Base-by-base conservation (phyloP, 148 eudicot genomes). In the Chenopodium formosanum region DNA sequence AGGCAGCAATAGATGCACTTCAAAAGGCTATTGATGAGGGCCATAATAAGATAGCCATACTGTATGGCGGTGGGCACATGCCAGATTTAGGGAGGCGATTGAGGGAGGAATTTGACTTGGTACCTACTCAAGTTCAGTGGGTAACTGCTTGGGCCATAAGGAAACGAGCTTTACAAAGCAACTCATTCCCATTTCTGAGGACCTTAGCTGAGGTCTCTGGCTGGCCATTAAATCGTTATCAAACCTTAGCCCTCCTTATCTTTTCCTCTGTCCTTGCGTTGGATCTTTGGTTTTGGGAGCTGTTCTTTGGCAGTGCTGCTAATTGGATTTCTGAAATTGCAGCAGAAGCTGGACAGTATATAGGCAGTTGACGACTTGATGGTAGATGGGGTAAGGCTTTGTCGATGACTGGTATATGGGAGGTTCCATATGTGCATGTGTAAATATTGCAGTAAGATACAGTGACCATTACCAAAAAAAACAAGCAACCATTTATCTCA, bases 11-110 rank as follows among this genome's bases (percentile, higher is more conserved):
- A 73, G 89, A 91, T 78, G 95, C 94, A 32, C 94, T 94, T 65
- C 78, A 80, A 72, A 89, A 84, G 78, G 98, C 97, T 44, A 90
- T 96, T 0, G 85, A 89, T 10, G 88, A 90, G 52, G 98, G 99
- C 47, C 85, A 94, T 86, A 92, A 91, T 29, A 96, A 91, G 85
- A 96, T 96, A 56, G 99, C 98, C 60, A 86, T 96, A 63, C 88
- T 96, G 2, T 96, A 96, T 74, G 99, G 99, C 63, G 95, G 98
- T 4, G 99, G 99, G 27, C 99, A 96, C 91, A 96, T 96, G 99
- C 99, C 99, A 1, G 99, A 96, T 84, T 78, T 96, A 63, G 98
- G 95, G 62, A 88, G 98, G 79, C 91, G 98, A 60, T 80, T 95
- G 32, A 83, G 86, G 73, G 91, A 88, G 75, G 98, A 96, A 58